Evolutionary conservation across 2,329 filamentous ascomycete genomes (phyloP).

Genomic region (Exophiala aquamarina): DNA sequence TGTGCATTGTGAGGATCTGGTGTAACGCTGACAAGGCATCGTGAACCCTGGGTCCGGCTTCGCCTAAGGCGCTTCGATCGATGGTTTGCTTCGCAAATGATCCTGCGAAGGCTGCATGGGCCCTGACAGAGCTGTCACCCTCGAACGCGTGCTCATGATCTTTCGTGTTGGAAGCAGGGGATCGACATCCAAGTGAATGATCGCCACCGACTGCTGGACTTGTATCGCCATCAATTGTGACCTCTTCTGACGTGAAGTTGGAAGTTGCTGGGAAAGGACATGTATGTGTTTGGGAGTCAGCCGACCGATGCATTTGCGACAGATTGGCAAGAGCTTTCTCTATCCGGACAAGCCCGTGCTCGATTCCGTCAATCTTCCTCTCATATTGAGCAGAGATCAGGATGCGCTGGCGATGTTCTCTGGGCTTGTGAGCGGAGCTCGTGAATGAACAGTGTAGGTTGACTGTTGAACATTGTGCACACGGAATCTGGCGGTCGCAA

Average conservation of each 20-base stretch:
- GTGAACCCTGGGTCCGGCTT: neutral
- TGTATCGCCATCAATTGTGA: no score
- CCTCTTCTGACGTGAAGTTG: no score
- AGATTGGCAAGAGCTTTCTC: neutral
- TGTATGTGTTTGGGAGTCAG: no score
- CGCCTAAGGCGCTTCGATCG: neutral
- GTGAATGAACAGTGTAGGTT: neutral
- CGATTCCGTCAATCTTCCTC: no score
- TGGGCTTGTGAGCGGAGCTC: neutral
- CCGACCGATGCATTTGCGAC: no score
- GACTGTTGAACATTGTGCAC: slow-evolving; percentile 2
- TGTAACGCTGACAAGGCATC: neutral
- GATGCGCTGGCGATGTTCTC: neutral
- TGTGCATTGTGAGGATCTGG: neutral
- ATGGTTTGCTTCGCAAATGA: neutral
- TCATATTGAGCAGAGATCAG: slow-evolving; percentile 4
- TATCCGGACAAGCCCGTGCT: neutral
- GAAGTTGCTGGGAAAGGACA: no score
- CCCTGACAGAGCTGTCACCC: slow-evolving; percentile 1
- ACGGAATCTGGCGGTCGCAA: neutral
- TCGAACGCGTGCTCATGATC: neutral
- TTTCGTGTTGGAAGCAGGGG: neutral
- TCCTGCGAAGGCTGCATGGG: neutral
- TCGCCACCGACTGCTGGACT: neutral
- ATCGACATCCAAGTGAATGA: neutral